A percentile compares a stretch with the other conserved stretches of the same genome.
Conservation (phyloP, 306 rosid species). For the Lathyrus aphaca region DNA sequence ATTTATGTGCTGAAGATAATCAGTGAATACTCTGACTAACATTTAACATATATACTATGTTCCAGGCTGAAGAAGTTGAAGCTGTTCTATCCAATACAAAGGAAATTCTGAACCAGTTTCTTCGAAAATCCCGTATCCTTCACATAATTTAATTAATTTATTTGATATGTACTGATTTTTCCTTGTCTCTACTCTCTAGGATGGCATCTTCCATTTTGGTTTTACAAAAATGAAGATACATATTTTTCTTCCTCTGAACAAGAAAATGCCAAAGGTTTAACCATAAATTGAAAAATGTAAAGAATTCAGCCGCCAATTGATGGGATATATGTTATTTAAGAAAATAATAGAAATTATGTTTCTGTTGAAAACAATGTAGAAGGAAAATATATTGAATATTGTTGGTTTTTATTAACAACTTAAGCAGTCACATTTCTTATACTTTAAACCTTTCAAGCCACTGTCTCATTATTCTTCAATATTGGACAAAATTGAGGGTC, state of each 20-base stretch:
- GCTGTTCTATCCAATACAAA: constrained; percentile 81
- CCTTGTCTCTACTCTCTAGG: constrained; percentile 29
- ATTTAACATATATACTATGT: constrained; percentile 38
- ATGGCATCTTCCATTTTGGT: constrained; percentile 13
- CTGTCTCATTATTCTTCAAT: constrained; percentile 61
- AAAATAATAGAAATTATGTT: constrained; percentile 1
- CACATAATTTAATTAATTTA: constrained; percentile 25
- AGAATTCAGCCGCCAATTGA: constrained; percentile 16
- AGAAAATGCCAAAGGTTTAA: constrained; percentile 2
- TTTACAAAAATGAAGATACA: neutral
- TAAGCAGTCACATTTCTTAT: constrained; percentile 67
- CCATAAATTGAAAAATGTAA: constrained; percentile 5
- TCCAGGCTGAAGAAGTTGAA: constrained; percentile 80
- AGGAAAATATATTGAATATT: constrained; percentile 17
- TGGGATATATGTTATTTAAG: constrained; percentile 18
- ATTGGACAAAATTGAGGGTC: constrained; percentile 68
- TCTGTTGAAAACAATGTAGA: constrained; percentile 27
- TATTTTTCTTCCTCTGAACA: neutral
- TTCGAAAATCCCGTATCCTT: constrained; percentile 75
- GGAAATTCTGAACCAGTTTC: constrained; percentile 79
- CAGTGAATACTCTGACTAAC: constrained; percentile 29
- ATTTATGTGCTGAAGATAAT: constrained; percentile 17
- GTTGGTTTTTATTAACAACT: constrained; percentile 59
- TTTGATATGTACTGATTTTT: constrained; percentile 23
- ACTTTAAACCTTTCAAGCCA: constrained; percentile 86